Base-by-base conservation (phyloP, 257 asterid genomes). In the Petrea volubilis region DNA sequence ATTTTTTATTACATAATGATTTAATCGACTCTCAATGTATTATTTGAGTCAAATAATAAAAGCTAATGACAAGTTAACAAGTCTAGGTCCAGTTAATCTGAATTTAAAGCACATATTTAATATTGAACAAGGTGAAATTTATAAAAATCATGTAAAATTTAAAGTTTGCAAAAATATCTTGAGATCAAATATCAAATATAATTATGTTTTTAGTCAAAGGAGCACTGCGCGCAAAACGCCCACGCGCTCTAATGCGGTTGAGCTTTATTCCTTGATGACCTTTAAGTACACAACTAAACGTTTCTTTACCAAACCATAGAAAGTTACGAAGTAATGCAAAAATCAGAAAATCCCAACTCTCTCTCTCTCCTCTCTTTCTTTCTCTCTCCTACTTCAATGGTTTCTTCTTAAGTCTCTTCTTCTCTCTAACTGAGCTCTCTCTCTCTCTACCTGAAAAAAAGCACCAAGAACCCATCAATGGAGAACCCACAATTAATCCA, bases 291-390 rank as follows among this genome's bases (percentile, higher is more conserved):
- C 81, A 76, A 75, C 56, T 64, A 50, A 79, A 72, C 82, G 78
- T 77, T 84, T 88, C 86, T 68, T 38, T 79, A 79, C 86, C 85
- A 80, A 84, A 86, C 90, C 68, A 59, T 73, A 81, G 75, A 83
- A 75, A 80, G 78, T 81, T 75, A 74, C 74, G 66, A 73, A 79
- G 76, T 74, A 74, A 75, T 74, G 84, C 72, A 46, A 72, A 76
- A 79, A 72, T 68, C 57, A 75, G 81, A 60, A 83, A 56, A 61
- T 25, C 76, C 51, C 79, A 58, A 33, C 68, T 18, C 75, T 63
- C 56, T 65, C 62, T 57, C 64, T 20, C 57, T 24, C 33, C 5
- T 17, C 9, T 17, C 0, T 3, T 31, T 31, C 38, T 38, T 12
- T 38, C 49, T 17, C 62, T 21, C 50, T 33, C 8, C 21, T 50